These are phyloP conservation scores for Escovopsis weberi DNA, from an alignment of 2,329 filamentous ascomycete species.

Conservation along the genomic window DNA sequence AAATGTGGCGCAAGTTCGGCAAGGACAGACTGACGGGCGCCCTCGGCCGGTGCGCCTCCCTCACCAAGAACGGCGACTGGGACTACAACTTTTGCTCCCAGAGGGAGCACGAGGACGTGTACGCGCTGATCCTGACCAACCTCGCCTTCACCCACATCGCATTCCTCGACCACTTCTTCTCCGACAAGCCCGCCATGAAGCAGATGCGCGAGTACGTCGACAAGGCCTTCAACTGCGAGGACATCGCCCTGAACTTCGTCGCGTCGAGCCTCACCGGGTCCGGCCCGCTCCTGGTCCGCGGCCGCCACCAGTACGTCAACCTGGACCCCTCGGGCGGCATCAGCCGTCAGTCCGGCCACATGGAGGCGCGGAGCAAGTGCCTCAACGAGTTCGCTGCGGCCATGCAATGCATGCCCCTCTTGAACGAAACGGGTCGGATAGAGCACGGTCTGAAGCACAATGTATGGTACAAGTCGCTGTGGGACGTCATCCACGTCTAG, in stretches of 20 bases:
- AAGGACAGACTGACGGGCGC: slow-evolving; percentile 20
- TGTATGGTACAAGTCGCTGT: slow-evolving; percentile 7
- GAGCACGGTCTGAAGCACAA: slow-evolving; percentile 14
- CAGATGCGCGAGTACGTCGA: slow-evolving; percentile 24
- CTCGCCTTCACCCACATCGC: slow-evolving; percentile 23
- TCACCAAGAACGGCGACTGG: slow-evolving; percentile 14
- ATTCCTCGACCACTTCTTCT: slow-evolving; percentile 24
- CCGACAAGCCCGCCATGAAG: slow-evolving; percentile 15
- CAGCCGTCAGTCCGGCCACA: slow-evolving; percentile 18
- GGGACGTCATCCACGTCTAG: slow-evolving; percentile 3
- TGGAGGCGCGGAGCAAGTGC: slow-evolving; percentile 20
- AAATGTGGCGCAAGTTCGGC: slow-evolving; percentile 25
- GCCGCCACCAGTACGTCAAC: slow-evolving; percentile 18
- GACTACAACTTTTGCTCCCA: slow-evolving; percentile 20
- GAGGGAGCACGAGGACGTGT: slow-evolving; percentile 14
- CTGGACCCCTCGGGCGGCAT: slow-evolving; percentile 18
- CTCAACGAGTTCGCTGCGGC: slow-evolving; percentile 20
- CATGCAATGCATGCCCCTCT: slow-evolving; percentile 20
- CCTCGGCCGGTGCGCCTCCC: slow-evolving; percentile 19
- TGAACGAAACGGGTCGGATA: slow-evolving; percentile 19
- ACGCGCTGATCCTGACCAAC: slow-evolving; percentile 23
- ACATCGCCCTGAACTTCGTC: slow-evolving; percentile 25
- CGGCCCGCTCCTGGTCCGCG: slow-evolving; percentile 21
- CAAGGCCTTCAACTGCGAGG: slow-evolving; percentile 25
- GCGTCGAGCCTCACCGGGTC: slow-evolving; percentile 19